phyloP scores from a whole-genome alignment of 495 filamentous ascomycete species.

The Penicillium crystallinum region DNA sequence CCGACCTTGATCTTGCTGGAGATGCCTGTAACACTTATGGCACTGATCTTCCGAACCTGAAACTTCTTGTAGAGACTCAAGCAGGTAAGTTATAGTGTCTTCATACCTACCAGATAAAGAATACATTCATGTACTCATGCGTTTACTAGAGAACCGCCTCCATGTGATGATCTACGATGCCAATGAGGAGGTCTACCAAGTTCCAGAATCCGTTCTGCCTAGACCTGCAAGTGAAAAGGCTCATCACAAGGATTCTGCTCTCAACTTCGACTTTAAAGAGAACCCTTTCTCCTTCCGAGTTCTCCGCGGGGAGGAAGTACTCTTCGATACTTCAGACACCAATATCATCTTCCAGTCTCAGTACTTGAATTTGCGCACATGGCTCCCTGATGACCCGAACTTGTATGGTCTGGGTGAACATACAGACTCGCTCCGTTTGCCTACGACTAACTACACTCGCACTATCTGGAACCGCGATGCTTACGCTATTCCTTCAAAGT shows the following conservation, averaged over 20 bases:
- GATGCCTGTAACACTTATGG: conserved; percentile 67
- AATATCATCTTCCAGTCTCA: conserved; percentile 73
- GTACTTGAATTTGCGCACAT: conserved; percentile 66
- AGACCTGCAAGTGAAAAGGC: conserved; percentile 42
- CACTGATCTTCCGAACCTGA: conserved; percentile 59
- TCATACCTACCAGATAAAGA: not conserved
- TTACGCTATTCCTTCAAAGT: conserved; percentile 57
- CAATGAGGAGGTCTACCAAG: conserved; percentile 69
- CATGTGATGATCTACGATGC: conserved; percentile 80
- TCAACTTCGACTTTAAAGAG: conserved; percentile 61
- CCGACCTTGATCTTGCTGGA: conserved; percentile 63
- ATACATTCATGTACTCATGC: not conserved
- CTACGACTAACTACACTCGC: conserved; percentile 68
- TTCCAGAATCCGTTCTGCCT: conserved; percentile 66
- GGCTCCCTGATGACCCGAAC: conserved; percentile 60
- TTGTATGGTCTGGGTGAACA: conserved; percentile 81
- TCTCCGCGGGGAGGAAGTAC: conserved; percentile 56
- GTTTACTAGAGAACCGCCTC: conserved; percentile 57
- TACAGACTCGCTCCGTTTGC: conserved; percentile 65
- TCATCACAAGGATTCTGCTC: conserved; percentile 23
- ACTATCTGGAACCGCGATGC: conserved; percentile 79
- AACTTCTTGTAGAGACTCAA: conserved; percentile 69
- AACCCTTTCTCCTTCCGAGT: conserved; percentile 76
- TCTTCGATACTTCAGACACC: conserved; percentile 72
- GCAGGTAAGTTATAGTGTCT: conserved; percentile 47